phyloP scores from a whole-genome alignment of 1,139 yeast species.

The Blastobotrys serpentis region DNA sequence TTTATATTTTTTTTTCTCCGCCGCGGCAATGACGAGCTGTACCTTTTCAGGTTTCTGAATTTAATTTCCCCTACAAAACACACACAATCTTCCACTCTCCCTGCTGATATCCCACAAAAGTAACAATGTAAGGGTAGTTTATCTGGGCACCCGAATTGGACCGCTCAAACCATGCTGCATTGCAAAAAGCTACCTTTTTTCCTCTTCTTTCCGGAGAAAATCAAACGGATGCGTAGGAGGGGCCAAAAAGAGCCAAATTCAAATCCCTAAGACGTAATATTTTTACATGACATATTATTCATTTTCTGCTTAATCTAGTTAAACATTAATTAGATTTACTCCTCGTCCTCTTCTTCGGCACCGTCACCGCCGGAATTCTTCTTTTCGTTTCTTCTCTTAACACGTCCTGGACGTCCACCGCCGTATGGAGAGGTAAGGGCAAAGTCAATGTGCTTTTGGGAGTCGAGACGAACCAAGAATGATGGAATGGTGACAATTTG shows the following conservation, averaged over 20 bases:
- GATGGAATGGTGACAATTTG: constrained; percentile 99
- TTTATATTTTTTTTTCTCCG: too few relatives aligned
- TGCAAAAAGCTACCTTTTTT: too few relatives aligned
- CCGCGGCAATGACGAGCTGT: too few relatives aligned
- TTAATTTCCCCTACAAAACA: too few relatives aligned
- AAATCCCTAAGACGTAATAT: constrained; percentile 1
- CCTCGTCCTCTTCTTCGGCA: constrained; percentile 59
- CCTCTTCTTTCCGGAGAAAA: too few relatives aligned
- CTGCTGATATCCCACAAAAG: too few relatives aligned
- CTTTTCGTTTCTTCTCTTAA: constrained; percentile 93
- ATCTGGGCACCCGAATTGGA: too few relatives aligned
- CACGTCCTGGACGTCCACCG: constrained; percentile 99
- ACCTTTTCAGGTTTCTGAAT: too few relatives aligned
- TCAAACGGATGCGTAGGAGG: too few relatives aligned
- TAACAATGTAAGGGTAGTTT: too few relatives aligned
- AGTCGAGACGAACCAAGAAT: constrained; percentile 99
- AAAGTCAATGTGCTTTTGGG: constrained; percentile 99
- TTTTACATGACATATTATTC: constrained; percentile 10
- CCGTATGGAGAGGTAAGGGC: constrained; percentile 99
- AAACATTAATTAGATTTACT: constrained; percentile 40
- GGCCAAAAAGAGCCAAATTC: background rate
- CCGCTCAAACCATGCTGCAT: too few relatives aligned
- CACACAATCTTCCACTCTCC: too few relatives aligned
- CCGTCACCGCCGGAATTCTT: constrained; percentile 62
- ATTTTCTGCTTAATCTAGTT: constrained; percentile 11